phyloP scores from a whole-genome alignment of 2,329 filamentous ascomycete genomes.

The Ascochyta koolunga region DNA sequence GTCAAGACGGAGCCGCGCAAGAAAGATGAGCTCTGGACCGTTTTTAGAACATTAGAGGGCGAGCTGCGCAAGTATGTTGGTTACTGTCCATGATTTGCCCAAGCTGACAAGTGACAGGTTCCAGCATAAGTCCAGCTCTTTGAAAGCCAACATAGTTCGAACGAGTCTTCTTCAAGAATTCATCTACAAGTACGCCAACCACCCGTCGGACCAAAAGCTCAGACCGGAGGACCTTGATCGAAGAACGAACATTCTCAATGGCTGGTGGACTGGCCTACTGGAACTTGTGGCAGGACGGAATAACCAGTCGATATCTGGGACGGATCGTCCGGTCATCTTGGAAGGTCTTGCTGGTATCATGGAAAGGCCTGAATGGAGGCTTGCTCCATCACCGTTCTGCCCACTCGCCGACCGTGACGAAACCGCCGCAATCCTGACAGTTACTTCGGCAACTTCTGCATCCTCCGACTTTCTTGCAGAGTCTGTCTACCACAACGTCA shows the following conservation, averaged over 20 bases:
- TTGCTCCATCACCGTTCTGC: conserved; percentile 70
- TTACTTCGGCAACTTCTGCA: conserved; percentile 64
- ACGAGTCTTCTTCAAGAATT: conserved; percentile 73
- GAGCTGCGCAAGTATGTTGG: conserved; percentile 67
- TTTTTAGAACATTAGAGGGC: conserved; percentile 70
- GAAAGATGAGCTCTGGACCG: conserved; percentile 72
- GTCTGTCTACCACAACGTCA: conserved; percentile 86
- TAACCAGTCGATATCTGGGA: conserved; percentile 78
- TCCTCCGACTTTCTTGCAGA: conserved; percentile 72
- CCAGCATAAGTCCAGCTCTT: conserved; percentile 71
- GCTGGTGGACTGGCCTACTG: conserved; percentile 86
- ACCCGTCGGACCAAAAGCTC: conserved; percentile 69
- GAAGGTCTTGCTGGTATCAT: conserved; percentile 82
- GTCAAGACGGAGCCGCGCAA: conserved; percentile 55
- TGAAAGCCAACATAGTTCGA: conserved; percentile 79
- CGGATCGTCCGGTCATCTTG: conserved; percentile 80
- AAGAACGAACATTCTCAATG: conserved; percentile 78
- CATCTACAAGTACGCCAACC: conserved; percentile 70
- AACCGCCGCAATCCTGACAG: conserved; percentile 53
- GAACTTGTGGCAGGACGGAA: conserved; percentile 80
- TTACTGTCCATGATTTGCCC: background rate
- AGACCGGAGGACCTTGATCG: conserved; percentile 83
- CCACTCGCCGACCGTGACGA: conserved; percentile 64
- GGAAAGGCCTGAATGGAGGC: conserved; percentile 86
- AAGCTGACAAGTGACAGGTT: conserved; percentile 58